Conservation (phyloP, 352 stramenopile species). For the Phytophthora colocasiae region DNA sequence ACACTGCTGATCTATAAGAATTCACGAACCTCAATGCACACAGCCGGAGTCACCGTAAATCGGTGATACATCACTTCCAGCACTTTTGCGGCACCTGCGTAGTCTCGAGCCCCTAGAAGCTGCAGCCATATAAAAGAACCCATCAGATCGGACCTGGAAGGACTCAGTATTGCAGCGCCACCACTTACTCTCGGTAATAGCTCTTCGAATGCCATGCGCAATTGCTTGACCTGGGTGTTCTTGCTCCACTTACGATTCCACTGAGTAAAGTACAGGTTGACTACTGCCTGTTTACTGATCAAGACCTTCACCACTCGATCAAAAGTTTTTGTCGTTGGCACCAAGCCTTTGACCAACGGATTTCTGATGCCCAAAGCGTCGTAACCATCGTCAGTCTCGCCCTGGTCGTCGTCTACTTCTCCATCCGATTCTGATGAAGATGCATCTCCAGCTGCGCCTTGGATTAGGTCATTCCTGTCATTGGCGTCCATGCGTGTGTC, state of each 20-base stretch:
- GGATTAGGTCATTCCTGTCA: not conserved
- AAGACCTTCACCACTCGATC: conserved; percentile 40
- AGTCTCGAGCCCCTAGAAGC: conserved; percentile 77
- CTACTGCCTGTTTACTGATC: conserved; percentile 22
- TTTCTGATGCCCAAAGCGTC: conserved; percentile 14
- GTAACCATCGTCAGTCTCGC: not conserved
- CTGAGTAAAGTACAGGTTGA: conserved; percentile 57
- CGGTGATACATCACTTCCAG: conserved; percentile 74
- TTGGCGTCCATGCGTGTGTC: conserved; percentile 3
- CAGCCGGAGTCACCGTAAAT: conserved; percentile 59
- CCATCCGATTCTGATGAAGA: conserved; percentile 3
- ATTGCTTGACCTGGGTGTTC: conserved; percentile 35
- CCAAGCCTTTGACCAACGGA: conserved; percentile 34
- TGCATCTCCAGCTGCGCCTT: not conserved
- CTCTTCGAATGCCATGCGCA: conserved; percentile 56
- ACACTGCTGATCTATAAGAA: not conserved
- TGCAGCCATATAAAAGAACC: conserved; percentile 21
- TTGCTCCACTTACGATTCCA: conserved; percentile 52
- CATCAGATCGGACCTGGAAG: not conserved
- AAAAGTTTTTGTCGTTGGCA: conserved; percentile 31
- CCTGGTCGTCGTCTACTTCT: not conserved
- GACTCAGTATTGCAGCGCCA: not conserved
- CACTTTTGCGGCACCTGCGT: conserved; percentile 68
- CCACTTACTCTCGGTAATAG: conserved; percentile 54
- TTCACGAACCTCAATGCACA: conserved; percentile 68